These are phyloP conservation scores for Xylariaceae sp. DNA, from an alignment of 2,329 filamentous ascomycete genomes.

Conservation along the genomic window DNA sequence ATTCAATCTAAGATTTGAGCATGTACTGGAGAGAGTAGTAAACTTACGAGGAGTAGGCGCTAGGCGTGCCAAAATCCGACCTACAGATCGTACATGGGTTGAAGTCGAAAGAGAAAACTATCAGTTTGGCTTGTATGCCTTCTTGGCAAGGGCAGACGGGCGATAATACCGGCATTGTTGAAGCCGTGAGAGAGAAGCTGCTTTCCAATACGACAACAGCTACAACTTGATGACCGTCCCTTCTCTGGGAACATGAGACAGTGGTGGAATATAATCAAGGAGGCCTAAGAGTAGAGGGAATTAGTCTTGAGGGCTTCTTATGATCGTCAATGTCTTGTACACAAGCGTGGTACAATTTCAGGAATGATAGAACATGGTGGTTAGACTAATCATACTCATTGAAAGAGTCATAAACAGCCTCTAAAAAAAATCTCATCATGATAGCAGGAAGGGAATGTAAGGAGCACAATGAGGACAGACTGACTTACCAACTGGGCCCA, in stretches of 20 bases:
- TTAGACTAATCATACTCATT: conserved; percentile 35
- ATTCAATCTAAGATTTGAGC: not conserved
- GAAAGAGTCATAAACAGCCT: conserved; percentile 39
- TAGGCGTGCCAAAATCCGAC: conserved; percentile 62
- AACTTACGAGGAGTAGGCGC: conserved; percentile 39
- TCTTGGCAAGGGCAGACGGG: conserved; percentile 14
- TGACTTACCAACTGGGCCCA: conserved; percentile 18
- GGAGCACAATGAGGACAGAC: not conserved
- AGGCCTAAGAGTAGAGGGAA: not conserved
- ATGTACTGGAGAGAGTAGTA: not conserved
- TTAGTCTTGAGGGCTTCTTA: not conserved
- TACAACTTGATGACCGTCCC: not conserved
- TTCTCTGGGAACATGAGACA: not conserved
- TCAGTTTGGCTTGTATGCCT: conserved; percentile 35
- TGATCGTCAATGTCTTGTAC: not conserved
- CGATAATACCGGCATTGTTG: conserved; percentile 23
- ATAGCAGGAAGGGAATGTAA: conserved; percentile 3
- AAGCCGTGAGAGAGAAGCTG: conserved; percentile 24
- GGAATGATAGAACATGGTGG: conserved; percentile 35
- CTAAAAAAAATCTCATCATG: conserved; percentile 35
- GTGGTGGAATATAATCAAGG: not conserved
- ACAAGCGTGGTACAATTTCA: conserved; percentile 16
- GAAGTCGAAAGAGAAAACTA: conserved; percentile 64
- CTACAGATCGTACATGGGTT: conserved; percentile 60
- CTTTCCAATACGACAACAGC: not conserved